Evolutionary conservation across 2,329 filamentous ascomycete genomes (phyloP), one percentile per base, ranked within the genome.

Genomic region (Ophiostoma novo-ulmi): DNA sequence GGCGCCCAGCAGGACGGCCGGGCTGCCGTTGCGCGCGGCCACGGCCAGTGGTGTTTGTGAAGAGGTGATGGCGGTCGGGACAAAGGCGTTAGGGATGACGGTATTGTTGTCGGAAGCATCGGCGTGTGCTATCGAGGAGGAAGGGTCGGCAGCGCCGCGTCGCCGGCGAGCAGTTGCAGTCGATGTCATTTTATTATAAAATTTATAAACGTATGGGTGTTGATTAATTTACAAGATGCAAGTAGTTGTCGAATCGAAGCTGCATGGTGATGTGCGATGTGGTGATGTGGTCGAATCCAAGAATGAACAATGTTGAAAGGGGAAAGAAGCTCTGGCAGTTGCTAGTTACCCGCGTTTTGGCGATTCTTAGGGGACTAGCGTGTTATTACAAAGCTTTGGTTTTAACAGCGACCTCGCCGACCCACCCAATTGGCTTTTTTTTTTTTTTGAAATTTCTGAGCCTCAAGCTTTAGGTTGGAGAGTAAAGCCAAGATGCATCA

Each of bases 21-120:
- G 78, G 41, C 77, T 69, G 65, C 73, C 76, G 70, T 78, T 76
- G 58, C 78, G 77, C 11, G 75, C 74, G 13, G 76, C 71, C 31
- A 77, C 76, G 17, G 77, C 74, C 20, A 76, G 73, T 6, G 76
- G 72, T 1, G 72, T 17, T 10, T 26, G 55, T 11, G 70, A 69
- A n/a, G 61, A 39, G 4, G 71, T 72, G 67, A 67, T 26, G 5
- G 71, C 64, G 17, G 70, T 63, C 48, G 72, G 68, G 4, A 61
- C 63, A 39, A 70, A 68, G 36, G 71, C 58, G 10, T 67, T 48
- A 67, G 67, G 3, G 52, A 44, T 44, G 61, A 48, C 8, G 44
- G 38, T 1, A 38, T 20, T n/a, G 58, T 11, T 31, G 17, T 39
- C 63, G 52, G 66, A 11, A 38, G 63, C 52, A 39, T 71, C 70